These are phyloP conservation scores for Solanum chmielewskii DNA, from an alignment of 257 asterid species.

Conservation along the genomic window DNA sequence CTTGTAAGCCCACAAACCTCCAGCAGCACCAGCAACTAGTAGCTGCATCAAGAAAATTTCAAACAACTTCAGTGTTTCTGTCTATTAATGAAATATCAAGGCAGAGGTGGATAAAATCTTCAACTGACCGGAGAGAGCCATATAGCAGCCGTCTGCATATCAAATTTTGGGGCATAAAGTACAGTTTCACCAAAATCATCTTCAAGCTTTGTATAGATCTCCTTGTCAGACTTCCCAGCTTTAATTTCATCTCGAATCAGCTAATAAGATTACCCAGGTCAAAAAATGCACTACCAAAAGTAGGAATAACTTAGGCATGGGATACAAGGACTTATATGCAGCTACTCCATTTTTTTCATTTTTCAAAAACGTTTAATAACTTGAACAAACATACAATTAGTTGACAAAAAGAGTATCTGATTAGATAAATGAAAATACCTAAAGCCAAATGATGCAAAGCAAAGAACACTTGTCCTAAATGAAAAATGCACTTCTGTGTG, in stretches of 20 bases:
- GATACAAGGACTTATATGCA: not conserved
- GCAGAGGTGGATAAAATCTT: not conserved
- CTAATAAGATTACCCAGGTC: constrained; percentile 12
- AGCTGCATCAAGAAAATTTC: constrained; percentile 25
- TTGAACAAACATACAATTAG: not conserved
- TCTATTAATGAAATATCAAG: not conserved
- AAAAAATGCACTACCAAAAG: not conserved
- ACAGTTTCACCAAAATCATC: constrained; percentile 90
- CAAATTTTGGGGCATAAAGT: constrained; percentile 82
- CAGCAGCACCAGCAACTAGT: constrained; percentile 65
- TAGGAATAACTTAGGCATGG: not conserved
- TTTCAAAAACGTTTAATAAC: no score
- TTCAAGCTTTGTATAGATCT: constrained; percentile 73
- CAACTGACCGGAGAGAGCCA: constrained; percentile 86
- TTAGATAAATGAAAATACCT: not conserved
- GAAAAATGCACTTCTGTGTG: not conserved
- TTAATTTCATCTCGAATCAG: constrained; percentile 70
- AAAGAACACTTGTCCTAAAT: not conserved
- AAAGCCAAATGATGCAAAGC: not conserved
- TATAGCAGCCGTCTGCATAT: constrained; percentile 85
- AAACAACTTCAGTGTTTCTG: not conserved
- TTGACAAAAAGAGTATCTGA: not conserved
- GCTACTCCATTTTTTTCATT: not conserved
- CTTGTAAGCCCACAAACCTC: constrained; percentile 73
- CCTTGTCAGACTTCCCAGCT: constrained; percentile 76